These are phyloP conservation scores for Ganoderma meredithae DNA, from an alignment of 1,284 basidiomycete species.

Conservation along the genomic window DNA sequence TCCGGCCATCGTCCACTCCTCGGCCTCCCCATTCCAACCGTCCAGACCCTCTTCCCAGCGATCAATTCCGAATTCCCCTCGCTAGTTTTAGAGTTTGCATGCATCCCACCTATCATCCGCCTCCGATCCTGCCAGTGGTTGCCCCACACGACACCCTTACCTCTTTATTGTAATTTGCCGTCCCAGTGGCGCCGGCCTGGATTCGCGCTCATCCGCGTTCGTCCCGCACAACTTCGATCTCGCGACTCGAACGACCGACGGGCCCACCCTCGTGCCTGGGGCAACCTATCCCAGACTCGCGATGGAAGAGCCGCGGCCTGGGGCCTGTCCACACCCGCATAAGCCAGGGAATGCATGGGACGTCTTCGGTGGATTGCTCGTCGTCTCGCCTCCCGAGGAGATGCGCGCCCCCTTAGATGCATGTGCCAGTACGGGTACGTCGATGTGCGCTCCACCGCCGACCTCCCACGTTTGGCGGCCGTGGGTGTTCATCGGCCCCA, in stretches of 20 bases:
- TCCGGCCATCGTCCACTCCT: not conserved
- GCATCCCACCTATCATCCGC: constrained; percentile 1
- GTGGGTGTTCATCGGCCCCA: not conserved
- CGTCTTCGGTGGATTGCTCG: constrained; percentile 8
- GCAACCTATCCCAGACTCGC: not conserved
- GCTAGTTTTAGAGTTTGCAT: not conserved
- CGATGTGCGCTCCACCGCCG: constrained; percentile 8
- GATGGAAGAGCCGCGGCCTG: not conserved
- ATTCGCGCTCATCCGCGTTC: constrained; percentile 7
- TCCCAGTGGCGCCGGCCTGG: constrained; percentile 1
- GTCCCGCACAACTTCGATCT: not conserved
- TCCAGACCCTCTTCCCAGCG: not conserved
- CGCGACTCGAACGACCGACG: no score
- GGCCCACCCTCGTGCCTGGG: not conserved
- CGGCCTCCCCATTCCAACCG: constrained; percentile 7
- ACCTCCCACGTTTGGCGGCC: not conserved
- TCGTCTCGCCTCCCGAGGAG: not conserved
- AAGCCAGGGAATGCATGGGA: not conserved
- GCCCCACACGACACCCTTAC: not conserved
- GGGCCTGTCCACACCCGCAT: not conserved
- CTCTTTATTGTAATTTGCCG: not conserved
- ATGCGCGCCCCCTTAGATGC: no score
- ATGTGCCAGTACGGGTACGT: no score
- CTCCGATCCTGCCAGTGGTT: not conserved
- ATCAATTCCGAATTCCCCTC: constrained; percentile 1